Conservation (phyloP, 2,329 filamentous ascomycete genomes). For the Talaromyces funiculosus region DNA sequence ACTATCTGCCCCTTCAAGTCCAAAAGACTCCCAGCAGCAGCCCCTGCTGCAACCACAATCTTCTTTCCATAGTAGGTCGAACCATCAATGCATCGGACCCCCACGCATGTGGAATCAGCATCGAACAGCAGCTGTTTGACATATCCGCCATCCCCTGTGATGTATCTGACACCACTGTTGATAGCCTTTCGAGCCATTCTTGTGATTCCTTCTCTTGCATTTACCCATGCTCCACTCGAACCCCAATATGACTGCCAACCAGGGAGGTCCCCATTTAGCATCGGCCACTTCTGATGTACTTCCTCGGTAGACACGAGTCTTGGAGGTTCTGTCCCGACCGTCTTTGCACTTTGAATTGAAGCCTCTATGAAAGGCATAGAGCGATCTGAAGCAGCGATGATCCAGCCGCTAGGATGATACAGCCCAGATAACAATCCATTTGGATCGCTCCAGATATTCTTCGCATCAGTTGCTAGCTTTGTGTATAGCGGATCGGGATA, state of each 20-base stretch:
- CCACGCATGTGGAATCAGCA: slow-evolving; percentile 34
- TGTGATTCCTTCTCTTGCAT: slow-evolving; percentile 16
- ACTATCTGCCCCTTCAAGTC: slow-evolving; percentile 44
- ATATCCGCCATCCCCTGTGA: slow-evolving; percentile 37
- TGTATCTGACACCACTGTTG: slow-evolving; percentile 40
- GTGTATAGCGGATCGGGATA: not conserved
- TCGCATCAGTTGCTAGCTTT: slow-evolving; percentile 1
- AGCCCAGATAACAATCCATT: slow-evolving; percentile 11
- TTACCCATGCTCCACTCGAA: slow-evolving; percentile 18
- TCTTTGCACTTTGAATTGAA: slow-evolving; percentile 16
- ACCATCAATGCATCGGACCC: slow-evolving; percentile 42
- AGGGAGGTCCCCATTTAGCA: slow-evolving; percentile 31
- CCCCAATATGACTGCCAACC: slow-evolving; percentile 22
- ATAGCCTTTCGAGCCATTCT: slow-evolving; percentile 17
- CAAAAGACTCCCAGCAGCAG: slow-evolving; percentile 42
- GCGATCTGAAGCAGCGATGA: slow-evolving; percentile 17
- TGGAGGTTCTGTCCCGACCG: slow-evolving; percentile 5
- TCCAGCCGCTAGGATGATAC: slow-evolving; percentile 14
- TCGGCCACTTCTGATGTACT: slow-evolving; percentile 42
- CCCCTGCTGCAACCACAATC: slow-evolving; percentile 48
- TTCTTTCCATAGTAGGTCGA: slow-evolving; percentile 36
- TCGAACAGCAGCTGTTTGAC: slow-evolving; percentile 37
- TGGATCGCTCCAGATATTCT: not conserved
- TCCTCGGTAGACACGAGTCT: slow-evolving; percentile 21
- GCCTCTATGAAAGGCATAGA: slow-evolving; percentile 6